Base-by-base conservation (phyloP, 2,329 filamentous ascomycete species). In the Pestalotiopsis sp. region DNA sequence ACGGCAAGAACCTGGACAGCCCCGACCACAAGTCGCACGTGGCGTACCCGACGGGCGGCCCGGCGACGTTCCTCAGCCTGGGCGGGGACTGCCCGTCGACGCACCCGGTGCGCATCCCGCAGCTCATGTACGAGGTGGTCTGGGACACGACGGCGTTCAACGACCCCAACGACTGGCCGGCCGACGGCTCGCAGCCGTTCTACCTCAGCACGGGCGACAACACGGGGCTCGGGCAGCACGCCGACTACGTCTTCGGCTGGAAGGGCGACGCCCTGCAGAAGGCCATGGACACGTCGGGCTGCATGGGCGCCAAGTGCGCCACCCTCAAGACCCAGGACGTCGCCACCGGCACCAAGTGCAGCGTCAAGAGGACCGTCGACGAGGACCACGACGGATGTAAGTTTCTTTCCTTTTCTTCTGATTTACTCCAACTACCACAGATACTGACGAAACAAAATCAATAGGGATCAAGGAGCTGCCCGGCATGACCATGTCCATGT, bases 61-160 rank as follows among this genome's bases (percentile, higher is more conserved):
- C 72, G 23, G 61, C 61, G 3, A 64, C 61, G 4, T 64, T 64
- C 61, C 75, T 71, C 4, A 75, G 79, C 25, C 80, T 84, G 68
- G 70, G 74, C 56, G 86, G 86, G 12, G 72, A 73, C 23, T 89
- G 87, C 71, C 87, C 86, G 0, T 64, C 39, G 6, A 80, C 79
- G 2, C 85, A 88, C 73, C 87, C 87, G 1, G 82, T 84, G 1
- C 86, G 85, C 70, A 79, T 89, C 3, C 82, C 88, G 17, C 88
- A 88, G 20, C 82, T 91, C 68, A 90, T 91, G 81, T 88, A 83
- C 73, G 88, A 90, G 77, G 84, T 88, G 66, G 84, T 88, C 74
- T 91, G 85, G 82, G 77, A 82, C 66, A 77, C 76, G 11, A 71
- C 69, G 41, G 68, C 68, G 3, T 77, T 78, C 67, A 77, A 77